Evolutionary conservation across 192 early-diverging fungal genomes (phyloP), one percentile per base, ranked within the genome.

Genomic region (Coemansia sp.): DNA sequence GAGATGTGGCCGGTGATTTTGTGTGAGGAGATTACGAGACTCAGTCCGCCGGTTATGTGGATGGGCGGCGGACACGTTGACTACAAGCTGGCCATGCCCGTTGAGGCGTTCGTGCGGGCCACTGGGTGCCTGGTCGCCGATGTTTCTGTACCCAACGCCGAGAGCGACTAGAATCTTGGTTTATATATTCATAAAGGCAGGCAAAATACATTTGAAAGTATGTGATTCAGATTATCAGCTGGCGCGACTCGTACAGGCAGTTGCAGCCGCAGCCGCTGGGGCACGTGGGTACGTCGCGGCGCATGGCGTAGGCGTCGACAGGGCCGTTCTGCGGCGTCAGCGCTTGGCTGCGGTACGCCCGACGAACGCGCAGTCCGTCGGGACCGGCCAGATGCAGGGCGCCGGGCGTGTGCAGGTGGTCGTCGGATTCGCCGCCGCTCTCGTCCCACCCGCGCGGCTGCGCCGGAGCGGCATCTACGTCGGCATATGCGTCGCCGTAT

Each of bases 1-100:
- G 13, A 57, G 10, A 43, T 67, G 3, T 46, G 92, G 22, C 90
- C 90, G 11, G 59, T 93, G 10, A 81, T 94, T 9, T 4, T 94
- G 11, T 78, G 85, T n/a, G 66, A 86, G 49, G 64, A 74, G 15
- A 85, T 92, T 23, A 56, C 71, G 0, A 67, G 70, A 48, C 67
- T 94, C 15, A 56, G 53, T 45, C 92, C 92, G 1, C 80, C 83
- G 1, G 67, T 95, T 5, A 66, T 91, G 14, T 92, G 76, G 66
- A 65, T 93, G 11, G 93, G 93, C 18, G 90, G 86, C 24, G 93
- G 93, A 0, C 86, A 93, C 76, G 55, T 87, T 1, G 91, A 95
- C 57, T 95, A 86, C 85, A 95, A 95, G 71, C 75, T 93, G 22
- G 83, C 86, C 8, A 52, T 91, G 19, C 82, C 87, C 17, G 70